phyloP scores from a whole-genome alignment of 176 grass and related monocot genomes.

The Oryza meyeriana region DNA sequence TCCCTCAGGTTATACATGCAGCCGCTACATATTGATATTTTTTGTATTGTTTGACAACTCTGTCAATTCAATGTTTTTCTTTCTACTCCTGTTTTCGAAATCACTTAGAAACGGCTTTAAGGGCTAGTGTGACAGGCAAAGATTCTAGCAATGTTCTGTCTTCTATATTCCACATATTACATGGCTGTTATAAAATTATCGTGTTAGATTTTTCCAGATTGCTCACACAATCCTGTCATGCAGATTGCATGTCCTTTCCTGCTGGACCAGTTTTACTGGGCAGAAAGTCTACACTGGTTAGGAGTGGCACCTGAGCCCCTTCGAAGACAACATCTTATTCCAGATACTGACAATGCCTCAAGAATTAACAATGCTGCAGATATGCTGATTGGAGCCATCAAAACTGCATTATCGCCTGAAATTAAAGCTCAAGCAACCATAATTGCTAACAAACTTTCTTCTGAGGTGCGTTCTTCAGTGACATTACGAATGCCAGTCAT shows the following conservation, averaged over 20 bases:
- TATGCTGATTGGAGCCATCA: constrained; percentile 62
- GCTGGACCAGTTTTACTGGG: constrained; percentile 94
- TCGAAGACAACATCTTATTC: constrained; percentile 52
- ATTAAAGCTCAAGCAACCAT: constrained; percentile 55
- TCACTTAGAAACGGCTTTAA: no score
- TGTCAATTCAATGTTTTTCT: not conserved
- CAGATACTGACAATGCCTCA: constrained; percentile 34
- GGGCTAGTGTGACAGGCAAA: not conserved
- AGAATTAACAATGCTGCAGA: constrained; percentile 42
- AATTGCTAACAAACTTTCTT: constrained; percentile 62
- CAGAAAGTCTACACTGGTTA: constrained; percentile 76
- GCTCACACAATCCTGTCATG: not conserved
- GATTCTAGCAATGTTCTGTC: not conserved
- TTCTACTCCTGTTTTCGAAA: not conserved
- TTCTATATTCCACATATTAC: not conserved
- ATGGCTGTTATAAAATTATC: not conserved
- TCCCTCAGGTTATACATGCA: constrained; percentile 57
- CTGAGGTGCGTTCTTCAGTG: constrained; percentile 48
- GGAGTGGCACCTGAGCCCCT: constrained; percentile 65
- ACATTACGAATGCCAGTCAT: not conserved
- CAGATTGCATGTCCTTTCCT: constrained; percentile 83
- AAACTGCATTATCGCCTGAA: constrained; percentile 42
- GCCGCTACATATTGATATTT: not conserved
- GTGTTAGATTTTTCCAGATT: not conserved
- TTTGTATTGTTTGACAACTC: not conserved